phyloP scores from a whole-genome alignment of 2,329 filamentous ascomycete species.

The Claviceps cyperi region DNA sequence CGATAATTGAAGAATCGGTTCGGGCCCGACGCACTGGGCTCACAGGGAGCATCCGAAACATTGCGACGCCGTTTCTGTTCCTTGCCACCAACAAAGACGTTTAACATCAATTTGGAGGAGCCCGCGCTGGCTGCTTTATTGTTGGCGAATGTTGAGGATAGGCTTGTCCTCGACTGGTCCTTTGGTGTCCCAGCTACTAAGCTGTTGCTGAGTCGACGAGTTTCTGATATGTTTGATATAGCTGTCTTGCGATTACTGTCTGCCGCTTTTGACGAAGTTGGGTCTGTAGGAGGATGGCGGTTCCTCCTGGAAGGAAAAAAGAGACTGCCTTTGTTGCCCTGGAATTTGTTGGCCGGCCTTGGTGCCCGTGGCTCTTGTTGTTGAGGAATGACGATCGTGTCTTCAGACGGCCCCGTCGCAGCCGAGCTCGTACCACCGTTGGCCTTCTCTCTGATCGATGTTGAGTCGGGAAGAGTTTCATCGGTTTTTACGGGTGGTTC shows the following conservation, averaged over 20 bases:
- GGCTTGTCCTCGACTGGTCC: not conserved
- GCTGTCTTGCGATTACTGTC: not conserved
- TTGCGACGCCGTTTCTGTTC: slow-evolving; percentile 20
- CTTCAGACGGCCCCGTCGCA: not conserved
- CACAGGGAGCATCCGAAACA: slow-evolving; percentile 24
- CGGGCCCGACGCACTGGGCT: slow-evolving; percentile 25
- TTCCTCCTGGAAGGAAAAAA: not conserved
- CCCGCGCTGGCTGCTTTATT: not conserved
- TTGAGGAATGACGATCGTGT: not conserved
- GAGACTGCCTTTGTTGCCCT: not conserved
- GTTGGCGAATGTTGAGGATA: not conserved
- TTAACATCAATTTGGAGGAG: slow-evolving; percentile 11
- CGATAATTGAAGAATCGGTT: slow-evolving; percentile 19
- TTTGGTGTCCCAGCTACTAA: not conserved
- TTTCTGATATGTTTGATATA: not conserved
- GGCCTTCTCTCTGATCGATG: not conserved
- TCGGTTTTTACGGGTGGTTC: not conserved
- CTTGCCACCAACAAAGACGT: slow-evolving; percentile 33
- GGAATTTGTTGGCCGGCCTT: not conserved
- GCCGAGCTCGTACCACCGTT: not conserved
- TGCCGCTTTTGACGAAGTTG: not conserved
- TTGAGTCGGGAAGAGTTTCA: not conserved
- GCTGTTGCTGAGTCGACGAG: not conserved
- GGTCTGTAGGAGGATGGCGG: not conserved
- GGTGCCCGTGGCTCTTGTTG: not conserved